Percentiles rank a stretch among this genome's conserved stretches.
Conservation (phyloP, 2,329 filamentous ascomycete species). For the Plectosphaerella cucumerina region DNA sequence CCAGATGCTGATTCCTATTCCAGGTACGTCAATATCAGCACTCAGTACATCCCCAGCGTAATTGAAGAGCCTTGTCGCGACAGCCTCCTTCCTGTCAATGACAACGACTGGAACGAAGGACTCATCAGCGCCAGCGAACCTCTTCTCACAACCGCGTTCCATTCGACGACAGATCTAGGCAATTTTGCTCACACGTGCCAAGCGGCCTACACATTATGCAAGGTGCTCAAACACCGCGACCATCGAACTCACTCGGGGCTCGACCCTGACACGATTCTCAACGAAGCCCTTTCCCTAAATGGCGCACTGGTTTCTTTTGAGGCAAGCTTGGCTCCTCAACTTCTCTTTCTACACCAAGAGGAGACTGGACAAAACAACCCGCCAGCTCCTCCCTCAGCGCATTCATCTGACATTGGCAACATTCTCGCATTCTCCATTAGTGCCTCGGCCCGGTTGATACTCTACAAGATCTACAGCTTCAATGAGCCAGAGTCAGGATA, state of each 20-base stretch:
- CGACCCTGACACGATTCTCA: conserved; percentile 2
- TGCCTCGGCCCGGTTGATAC: conserved; percentile 8
- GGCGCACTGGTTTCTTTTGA: background rate
- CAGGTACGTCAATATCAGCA: conserved; percentile 10
- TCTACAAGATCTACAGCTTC: conserved; percentile 12
- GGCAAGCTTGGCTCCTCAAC: background rate
- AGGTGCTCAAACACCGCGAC: conserved; percentile 6
- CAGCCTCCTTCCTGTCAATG: conserved; percentile 14
- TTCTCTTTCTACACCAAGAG: background rate
- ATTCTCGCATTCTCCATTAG: conserved; percentile 7
- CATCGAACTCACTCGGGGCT: background rate
- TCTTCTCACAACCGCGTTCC: conserved; percentile 11
- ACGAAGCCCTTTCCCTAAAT: conserved; percentile 11
- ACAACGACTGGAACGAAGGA: conserved; percentile 14
- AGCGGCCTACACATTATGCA: conserved; percentile 14
- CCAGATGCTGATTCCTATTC: background rate
- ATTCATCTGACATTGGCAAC: background rate
- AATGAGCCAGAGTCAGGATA: conserved; percentile 7
- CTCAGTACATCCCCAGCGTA: conserved; percentile 4
- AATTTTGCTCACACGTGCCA: conserved; percentile 13
- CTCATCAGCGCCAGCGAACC: conserved; percentile 11
- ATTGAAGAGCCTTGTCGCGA: conserved; percentile 8
- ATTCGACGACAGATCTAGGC: conserved; percentile 6
- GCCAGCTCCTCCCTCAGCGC: background rate
- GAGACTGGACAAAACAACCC: background rate